Conservation (phyloP, 495 filamentous ascomycete genomes). For the Xylaria intraflava region DNA sequence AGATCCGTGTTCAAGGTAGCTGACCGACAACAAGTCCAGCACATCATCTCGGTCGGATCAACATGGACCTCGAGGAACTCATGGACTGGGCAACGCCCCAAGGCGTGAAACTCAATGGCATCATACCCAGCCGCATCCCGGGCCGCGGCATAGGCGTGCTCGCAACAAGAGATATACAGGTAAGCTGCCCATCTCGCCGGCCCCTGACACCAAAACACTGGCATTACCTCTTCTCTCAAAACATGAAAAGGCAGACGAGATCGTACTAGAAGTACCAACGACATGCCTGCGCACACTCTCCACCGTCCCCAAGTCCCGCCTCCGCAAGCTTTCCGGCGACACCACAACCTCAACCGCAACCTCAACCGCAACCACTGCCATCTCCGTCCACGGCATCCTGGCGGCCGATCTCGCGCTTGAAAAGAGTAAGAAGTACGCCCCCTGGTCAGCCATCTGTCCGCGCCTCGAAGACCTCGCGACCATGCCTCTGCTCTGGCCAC, state of each 20-base stretch:
- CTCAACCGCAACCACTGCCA: conserved; percentile 32
- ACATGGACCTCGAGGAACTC: conserved; percentile 43
- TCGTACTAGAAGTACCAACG: conserved; percentile 58
- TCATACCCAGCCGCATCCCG: conserved; percentile 51
- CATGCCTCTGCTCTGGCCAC: conserved; percentile 67
- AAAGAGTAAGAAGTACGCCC: conserved; percentile 20
- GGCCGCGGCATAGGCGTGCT: conserved; percentile 62
- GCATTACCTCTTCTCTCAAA: background rate
- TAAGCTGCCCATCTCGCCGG: conserved; percentile 24
- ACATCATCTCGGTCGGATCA: too few species aligned
- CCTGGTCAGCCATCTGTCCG: conserved; percentile 69
- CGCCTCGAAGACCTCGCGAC: conserved; percentile 49
- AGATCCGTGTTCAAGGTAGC: too few species aligned
- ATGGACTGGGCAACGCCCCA: conserved; percentile 54
- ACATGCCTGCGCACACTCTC: conserved; percentile 55
- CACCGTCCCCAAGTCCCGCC: conserved; percentile 47
- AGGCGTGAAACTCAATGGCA: conserved; percentile 53
- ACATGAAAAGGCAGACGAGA: conserved; percentile 23
- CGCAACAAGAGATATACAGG: conserved; percentile 57
- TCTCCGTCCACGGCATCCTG: conserved; percentile 61
- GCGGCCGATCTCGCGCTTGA: conserved; percentile 62
- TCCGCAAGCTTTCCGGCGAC: conserved; percentile 26
- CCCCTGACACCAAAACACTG: background rate
- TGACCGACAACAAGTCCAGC: too few species aligned
- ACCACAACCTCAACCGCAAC: conserved; percentile 14